Conservation (phyloP, 2,329 filamentous ascomycete genomes). For the Catunica adiposa region DNA sequence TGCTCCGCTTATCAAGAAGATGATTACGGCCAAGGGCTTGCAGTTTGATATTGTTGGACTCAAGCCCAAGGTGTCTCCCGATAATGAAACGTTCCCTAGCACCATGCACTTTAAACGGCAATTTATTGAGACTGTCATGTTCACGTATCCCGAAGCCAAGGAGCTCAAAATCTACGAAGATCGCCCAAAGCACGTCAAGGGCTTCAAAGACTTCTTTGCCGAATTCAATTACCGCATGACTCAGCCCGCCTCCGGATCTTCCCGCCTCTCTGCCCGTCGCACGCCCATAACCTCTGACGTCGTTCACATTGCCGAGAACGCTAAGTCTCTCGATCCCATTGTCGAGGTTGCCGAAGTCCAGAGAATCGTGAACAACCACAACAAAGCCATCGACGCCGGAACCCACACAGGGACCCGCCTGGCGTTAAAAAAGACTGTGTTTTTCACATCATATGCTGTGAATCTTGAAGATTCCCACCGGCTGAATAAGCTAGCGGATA, state of each 20-base stretch:
- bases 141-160: slow-evolving; percentile 69
- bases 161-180: slow-evolving; percentile 67
- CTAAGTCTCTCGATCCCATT: slow-evolving; percentile 58
- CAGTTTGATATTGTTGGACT: slow-evolving; percentile 78
- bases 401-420: slow-evolving; percentile 26
- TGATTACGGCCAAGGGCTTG: slow-evolving; percentile 59
- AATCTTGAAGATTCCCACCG: slow-evolving; percentile 52
- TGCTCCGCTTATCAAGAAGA: slow-evolving; percentile 62
- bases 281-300: slow-evolving; percentile 53
- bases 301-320: slow-evolving; percentile 65
- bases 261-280: slow-evolving; percentile 33
- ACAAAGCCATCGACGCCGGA: slow-evolving; percentile 35
- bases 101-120: slow-evolving; percentile 90
- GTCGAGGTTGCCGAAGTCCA: slow-evolving; percentile 72
- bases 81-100: slow-evolving; percentile 57
- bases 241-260: slow-evolving; percentile 29
- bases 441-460: slow-evolving; percentile 87
- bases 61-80: slow-evolving; percentile 71
- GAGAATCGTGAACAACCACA: slow-evolving; percentile 78
- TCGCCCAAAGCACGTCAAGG: slow-evolving; percentile 51
- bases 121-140: slow-evolving; percentile 63
- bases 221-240: slow-evolving; percentile 43
- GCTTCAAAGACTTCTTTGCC: slow-evolving; percentile 70
- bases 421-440: slow-evolving; percentile 69
- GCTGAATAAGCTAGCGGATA: slow-evolving; percentile 51